phyloP scores from a whole-genome alignment of 495 filamentous ascomycete species.

The Geoglossum glabrum region DNA sequence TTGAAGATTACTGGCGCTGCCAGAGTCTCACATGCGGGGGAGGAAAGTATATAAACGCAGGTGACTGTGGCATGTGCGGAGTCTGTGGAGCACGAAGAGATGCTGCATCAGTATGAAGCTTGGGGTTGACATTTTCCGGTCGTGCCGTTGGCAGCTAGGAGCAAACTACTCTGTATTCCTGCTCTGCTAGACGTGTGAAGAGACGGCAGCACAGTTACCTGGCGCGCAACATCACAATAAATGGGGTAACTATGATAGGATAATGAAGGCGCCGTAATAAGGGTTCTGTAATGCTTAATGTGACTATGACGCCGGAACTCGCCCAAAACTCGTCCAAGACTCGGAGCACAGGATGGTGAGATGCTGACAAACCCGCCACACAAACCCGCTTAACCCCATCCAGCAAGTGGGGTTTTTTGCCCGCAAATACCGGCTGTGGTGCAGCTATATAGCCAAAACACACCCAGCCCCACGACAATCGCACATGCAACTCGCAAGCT shows the following conservation, averaged over 20 bases:
- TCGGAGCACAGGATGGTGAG: too few species aligned
- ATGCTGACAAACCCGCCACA: background rate
- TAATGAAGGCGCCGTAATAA: too few species aligned
- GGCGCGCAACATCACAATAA: too few species aligned
- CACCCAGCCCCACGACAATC: background rate
- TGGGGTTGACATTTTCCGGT: background rate
- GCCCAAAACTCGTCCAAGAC: too few species aligned
- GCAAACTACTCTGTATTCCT: too few species aligned
- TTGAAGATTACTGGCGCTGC: constrained; percentile 1
- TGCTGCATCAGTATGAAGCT: background rate
- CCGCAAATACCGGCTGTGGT: too few species aligned
- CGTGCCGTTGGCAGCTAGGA: too few species aligned
- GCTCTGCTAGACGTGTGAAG: too few species aligned
- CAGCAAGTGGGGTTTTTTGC: background rate
- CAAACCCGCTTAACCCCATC: background rate
- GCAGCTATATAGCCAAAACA: background rate
- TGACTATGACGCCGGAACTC: too few species aligned
- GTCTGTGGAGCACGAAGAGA: background rate
- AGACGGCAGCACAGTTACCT: too few species aligned
- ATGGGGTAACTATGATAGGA: too few species aligned
- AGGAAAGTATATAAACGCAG: background rate
- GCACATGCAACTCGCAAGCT: background rate
- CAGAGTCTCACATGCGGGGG: background rate
- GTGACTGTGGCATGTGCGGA: constrained; percentile 2
- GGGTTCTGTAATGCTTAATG: too few species aligned